phyloP scores from a whole-genome alignment of 257 asterid genomes.

The Fraxinus cuspidata region DNA sequence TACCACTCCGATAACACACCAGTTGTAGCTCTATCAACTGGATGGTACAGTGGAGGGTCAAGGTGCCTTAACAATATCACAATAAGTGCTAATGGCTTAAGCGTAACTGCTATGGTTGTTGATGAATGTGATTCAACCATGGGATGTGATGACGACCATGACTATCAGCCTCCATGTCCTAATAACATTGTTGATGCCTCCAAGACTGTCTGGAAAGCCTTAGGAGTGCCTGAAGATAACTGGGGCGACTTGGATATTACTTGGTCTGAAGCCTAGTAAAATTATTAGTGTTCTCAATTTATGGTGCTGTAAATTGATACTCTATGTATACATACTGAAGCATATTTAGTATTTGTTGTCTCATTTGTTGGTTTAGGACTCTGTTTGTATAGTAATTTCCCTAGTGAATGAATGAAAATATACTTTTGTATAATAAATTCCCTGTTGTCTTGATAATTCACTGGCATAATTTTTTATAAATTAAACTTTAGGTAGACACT shows the following conservation, averaged over 20 bases:
- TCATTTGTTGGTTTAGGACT: background rate
- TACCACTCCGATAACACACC: conserved; percentile 42
- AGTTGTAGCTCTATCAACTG: conserved; percentile 45
- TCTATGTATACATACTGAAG: background rate
- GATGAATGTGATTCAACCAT: conserved; percentile 52
- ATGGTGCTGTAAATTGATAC: background rate
- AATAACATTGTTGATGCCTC: conserved; percentile 53
- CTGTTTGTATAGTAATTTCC: background rate
- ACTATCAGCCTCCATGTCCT: conserved; percentile 54
- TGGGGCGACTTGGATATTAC: conserved; percentile 47
- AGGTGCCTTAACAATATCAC: conserved; percentile 34
- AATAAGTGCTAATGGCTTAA: conserved; percentile 30
- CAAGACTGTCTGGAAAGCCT: conserved; percentile 49
- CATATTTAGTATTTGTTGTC: background rate
- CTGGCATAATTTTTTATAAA: background rate
- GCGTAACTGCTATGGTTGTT: conserved; percentile 41
- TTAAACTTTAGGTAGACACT: background rate
- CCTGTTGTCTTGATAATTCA: background rate
- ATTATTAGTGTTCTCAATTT: background rate
- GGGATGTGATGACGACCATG: conserved; percentile 50
- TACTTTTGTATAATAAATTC: background rate
- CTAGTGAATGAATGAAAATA: background rate
- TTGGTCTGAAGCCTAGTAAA: background rate
- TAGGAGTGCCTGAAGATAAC: conserved; percentile 28
- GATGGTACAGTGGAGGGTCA: conserved; percentile 44